Evolutionary conservation across 208 protist genomes (phyloP).

Genomic region (Wallacemonas collosoma): DNA sequence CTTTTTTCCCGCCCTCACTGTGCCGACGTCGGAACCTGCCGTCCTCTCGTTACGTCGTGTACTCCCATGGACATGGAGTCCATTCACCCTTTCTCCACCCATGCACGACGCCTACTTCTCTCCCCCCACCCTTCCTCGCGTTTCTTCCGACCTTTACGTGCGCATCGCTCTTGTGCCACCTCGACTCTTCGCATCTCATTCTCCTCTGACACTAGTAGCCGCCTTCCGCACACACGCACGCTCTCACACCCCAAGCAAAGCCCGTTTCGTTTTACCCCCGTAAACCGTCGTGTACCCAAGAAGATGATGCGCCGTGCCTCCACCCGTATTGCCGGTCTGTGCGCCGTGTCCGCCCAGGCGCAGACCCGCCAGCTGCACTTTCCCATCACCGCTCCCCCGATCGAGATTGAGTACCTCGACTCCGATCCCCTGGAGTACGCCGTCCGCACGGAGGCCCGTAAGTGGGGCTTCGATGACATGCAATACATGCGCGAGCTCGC

Average conservation of each 20-base stretch:
- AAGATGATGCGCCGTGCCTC: conserved; percentile 55
- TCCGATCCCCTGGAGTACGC: conserved; percentile 87
- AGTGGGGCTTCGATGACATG: conserved; percentile 87
- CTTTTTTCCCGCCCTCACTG: too few species aligned
- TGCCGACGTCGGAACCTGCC: too few species aligned
- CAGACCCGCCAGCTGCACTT: conserved; percentile 76
- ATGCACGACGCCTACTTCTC: not conserved
- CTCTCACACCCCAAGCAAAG: not conserved
- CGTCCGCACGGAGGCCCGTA: conserved; percentile 86
- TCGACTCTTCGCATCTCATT: not conserved
- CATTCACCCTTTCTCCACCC: too few species aligned
- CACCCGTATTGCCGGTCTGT: conserved; percentile 39
- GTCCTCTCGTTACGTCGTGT: too few species aligned
- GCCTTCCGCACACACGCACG: conserved; percentile 3
- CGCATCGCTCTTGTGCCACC: too few species aligned
- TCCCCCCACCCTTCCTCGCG: not conserved
- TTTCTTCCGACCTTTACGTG: not conserved
- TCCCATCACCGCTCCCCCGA: conserved; percentile 76
- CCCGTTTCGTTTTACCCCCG: not conserved
- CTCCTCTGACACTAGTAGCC: conserved; percentile 1
- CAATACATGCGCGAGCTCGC: conserved; percentile 89
- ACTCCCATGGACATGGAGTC: too few species aligned
- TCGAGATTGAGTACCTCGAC: conserved; percentile 89
- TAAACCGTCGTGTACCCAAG: conserved; percentile 1
- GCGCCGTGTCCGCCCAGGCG: conserved; percentile 28